Percentiles rank a stretch among this genome's conserved stretches.
phyloP scores from a whole-genome alignment of 768 basidiomycete genomes.

The Cytidiella melzeri region DNA sequence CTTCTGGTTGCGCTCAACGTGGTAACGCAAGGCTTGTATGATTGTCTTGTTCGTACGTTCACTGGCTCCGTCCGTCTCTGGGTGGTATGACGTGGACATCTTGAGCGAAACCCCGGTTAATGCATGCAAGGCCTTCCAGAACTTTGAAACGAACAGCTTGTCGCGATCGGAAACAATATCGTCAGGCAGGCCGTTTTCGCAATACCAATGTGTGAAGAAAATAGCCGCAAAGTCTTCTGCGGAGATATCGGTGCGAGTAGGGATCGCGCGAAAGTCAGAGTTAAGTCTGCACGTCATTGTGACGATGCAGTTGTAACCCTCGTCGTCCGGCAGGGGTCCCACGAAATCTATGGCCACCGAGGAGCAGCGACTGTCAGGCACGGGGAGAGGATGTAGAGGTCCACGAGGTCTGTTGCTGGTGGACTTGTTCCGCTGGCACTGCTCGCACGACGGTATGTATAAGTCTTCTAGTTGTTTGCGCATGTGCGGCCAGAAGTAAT shows the following conservation, averaged over 20 bases:
- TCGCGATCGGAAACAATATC: too few relatives aligned
- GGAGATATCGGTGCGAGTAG: conserved; percentile 18
- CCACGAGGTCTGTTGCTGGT: conserved; percentile 17
- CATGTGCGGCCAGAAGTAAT: too few relatives aligned
- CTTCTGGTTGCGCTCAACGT: conserved; percentile 13
- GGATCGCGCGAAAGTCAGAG: conserved; percentile 21
- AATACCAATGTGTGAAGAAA: too few relatives aligned
- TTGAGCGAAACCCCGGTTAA: too few relatives aligned
- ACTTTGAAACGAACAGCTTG: too few relatives aligned
- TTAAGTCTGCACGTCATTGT: too few relatives aligned
- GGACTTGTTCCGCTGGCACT: conserved; percentile 30
- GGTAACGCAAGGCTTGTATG: conserved; percentile 14
- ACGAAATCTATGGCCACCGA: conserved; percentile 25
- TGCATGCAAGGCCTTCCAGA: too few relatives aligned
- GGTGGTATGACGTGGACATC: too few relatives aligned
- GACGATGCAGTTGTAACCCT: too few relatives aligned
- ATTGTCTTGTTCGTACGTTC: too few relatives aligned
- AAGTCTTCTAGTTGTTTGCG: conserved; percentile 20
- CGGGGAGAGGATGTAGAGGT: conserved; percentile 19
- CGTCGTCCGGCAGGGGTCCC: conserved; percentile 24
- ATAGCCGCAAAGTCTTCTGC: conserved; percentile 15
- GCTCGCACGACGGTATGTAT: conserved; percentile 28
- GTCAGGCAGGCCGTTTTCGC: too few relatives aligned
- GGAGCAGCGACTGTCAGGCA: conserved; percentile 16
- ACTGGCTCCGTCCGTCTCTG: too few relatives aligned